Conservation (phyloP, 305 asterid genomes). For the Euphrasia arctica region DNA sequence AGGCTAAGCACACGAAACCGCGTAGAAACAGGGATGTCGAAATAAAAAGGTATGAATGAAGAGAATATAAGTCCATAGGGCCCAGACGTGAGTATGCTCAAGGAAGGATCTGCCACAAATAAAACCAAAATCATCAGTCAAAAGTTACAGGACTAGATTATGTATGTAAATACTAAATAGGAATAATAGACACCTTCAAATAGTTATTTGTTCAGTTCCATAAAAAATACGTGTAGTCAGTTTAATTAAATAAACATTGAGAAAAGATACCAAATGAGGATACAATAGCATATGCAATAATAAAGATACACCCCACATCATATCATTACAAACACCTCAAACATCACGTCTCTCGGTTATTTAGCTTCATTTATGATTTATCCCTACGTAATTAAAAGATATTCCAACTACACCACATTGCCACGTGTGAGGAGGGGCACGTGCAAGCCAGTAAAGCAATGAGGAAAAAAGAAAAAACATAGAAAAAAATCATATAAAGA, state of each 20-base stretch:
- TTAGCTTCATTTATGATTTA: constrained; percentile 12
- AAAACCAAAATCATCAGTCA: constrained; percentile 21
- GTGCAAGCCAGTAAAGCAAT: constrained; percentile 14
- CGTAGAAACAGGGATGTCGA: constrained; percentile 96
- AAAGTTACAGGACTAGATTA: constrained; percentile 17
- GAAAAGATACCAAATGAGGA: not conserved
- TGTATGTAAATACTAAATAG: constrained; percentile 11
- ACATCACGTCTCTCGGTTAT: not conserved
- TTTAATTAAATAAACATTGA: not conserved
- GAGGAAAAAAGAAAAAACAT: not conserved
- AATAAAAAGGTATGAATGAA: constrained; percentile 90
- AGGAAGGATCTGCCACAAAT: constrained; percentile 75
- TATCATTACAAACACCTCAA: constrained; percentile 1
- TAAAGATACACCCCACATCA: no score
- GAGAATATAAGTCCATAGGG: constrained; percentile 93
- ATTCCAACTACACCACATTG: constrained; percentile 15
- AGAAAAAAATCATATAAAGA: not conserved
- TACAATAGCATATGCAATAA: no score
- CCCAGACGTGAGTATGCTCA: constrained; percentile 81
- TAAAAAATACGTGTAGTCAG: constrained; percentile 6
- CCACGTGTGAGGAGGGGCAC: constrained; percentile 5
- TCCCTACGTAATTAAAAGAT: not conserved
- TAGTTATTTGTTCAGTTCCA: constrained; percentile 2
- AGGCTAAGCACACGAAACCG: constrained; percentile 70
- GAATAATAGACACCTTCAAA: constrained; percentile 5